A percentile compares a stretch with the other conserved stretches of the same genome.
phyloP scores from a whole-genome alignment of 805 yeast species.

The Candida peoriensis region DNA sequence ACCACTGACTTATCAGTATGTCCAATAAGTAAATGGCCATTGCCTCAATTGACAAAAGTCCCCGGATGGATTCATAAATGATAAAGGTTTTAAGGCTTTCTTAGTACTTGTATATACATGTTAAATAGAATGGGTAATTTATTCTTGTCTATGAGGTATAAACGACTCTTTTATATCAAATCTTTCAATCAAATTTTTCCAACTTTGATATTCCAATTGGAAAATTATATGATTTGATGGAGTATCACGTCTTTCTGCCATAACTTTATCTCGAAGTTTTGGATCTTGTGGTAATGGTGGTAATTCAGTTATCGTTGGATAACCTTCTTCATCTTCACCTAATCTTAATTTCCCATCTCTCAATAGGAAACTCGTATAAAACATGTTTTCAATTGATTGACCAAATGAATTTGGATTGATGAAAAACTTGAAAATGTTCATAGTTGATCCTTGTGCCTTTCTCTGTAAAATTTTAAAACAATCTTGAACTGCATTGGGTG shows the following conservation, averaged over 20 bases:
- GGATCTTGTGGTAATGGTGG: conserved; percentile 25
- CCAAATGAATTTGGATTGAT: conserved; percentile 73
- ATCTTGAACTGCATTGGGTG: conserved; percentile 57
- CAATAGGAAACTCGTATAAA: conserved; percentile 74
- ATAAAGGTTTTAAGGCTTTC: conserved; percentile 6
- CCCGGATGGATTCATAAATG: too few relatives aligned
- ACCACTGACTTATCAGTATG: conserved; percentile 47
- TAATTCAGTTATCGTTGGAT: conserved; percentile 35
- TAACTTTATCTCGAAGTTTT: conserved; percentile 20
- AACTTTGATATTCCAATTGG: conserved; percentile 59
- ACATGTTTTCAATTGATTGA: conserved; percentile 79
- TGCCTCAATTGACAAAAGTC: conserved; percentile 42
- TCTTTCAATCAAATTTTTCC: conserved; percentile 52
- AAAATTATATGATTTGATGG: conserved; percentile 63
- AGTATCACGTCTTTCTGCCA: conserved; percentile 23
- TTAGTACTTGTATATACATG: background rate
- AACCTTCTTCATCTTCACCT: conserved; percentile 44
- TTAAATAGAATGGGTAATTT: background rate
- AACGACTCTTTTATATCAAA: conserved; percentile 53
- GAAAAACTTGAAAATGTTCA: conserved; percentile 61
- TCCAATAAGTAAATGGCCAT: conserved; percentile 85
- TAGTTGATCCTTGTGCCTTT: conserved; percentile 30
- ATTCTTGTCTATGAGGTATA: conserved; percentile 36
- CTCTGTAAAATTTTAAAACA: conserved; percentile 39
- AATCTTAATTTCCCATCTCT: conserved; percentile 63